Evolutionary conservation across 768 basidiomycete genomes (phyloP), one percentile per base, ranked within the genome.

Genomic region (Boletus rubroflammeus): DNA sequence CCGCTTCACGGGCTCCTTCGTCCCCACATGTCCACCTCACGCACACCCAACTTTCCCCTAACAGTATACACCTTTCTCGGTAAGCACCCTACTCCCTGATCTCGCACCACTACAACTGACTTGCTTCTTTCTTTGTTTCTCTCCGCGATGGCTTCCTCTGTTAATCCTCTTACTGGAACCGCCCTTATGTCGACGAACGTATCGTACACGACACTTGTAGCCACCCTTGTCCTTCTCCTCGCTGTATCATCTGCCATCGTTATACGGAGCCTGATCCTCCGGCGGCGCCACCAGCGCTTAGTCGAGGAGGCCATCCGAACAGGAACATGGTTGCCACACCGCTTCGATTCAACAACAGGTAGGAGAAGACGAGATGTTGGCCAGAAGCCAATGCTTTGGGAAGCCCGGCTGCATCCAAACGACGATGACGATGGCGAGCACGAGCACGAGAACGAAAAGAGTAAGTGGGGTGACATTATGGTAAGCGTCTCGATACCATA

Each of bases 241-340:
- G 74, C 76, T 38, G 81, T 88, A n/a, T 85, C 84, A 9, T 79
- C 79, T 3, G 83, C 83, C 13, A 85, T 88, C 63, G 79, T 88
- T 55, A 59, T 80, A 43, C 83, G 86, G 34, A 86, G 84, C 21
- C 76, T 86, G 54, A 56, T 86, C 38, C 74, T 87, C n/a, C 78
- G 86, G 3, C 71, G 84, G 14, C 78, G 86, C 4, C 82, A 84
- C 53, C 77, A 81, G 17, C 76, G 75, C 6, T 65, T 83, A 62
- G 72, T 86, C 31, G 83, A 81, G 49, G 83, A 86, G 55, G 84
- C 83, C 17, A 85, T 86, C 57, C 73, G 78, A 23, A 81, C 83
- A 54, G 85, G 85, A 9, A 83, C 83, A 7, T 85, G 81, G 78
- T 56, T 80, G 10, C 77, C 80, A 13, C 26, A 54, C n/a, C 58